A percentile compares a stretch with the other conserved stretches of the same genome.
phyloP scores from a whole-genome alignment of 139 green algal genomes.

The Mychonastes homosphaera region DNA sequence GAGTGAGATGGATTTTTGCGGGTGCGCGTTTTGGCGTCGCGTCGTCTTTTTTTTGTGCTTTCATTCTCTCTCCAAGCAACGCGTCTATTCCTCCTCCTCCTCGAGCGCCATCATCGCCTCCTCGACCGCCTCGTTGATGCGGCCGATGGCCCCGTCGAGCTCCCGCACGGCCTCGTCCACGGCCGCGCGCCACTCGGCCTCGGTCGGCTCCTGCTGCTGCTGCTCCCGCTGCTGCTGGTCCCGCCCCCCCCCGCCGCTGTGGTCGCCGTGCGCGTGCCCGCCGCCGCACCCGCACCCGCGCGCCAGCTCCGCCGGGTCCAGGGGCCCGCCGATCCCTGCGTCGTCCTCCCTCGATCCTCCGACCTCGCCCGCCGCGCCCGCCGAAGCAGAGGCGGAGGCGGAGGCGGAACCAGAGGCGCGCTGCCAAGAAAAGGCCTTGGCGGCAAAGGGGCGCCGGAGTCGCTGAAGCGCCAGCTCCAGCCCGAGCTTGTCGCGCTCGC shows the following conservation, averaged over 20 bases:
- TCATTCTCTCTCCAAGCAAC: neutral
- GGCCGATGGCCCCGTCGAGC: too few species aligned
- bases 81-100: neutral
- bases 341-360: neutral
- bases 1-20: too few species aligned
- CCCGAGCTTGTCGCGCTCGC: conserved; percentile 41
- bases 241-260: neutral
- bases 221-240: neutral
- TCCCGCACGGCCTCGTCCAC: conserved; percentile 9
- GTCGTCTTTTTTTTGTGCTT: neutral
- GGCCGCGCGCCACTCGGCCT: conserved; percentile 12
- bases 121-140: too few species aligned
- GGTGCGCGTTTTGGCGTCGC: too few species aligned
- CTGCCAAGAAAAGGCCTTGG: neutral
- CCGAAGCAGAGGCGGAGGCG: neutral
- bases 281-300: neutral
- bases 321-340: neutral
- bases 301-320: neutral
- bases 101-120: too few species aligned
- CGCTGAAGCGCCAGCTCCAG: conserved; percentile 31
- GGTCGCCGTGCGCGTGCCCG: too few species aligned
- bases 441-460: neutral
- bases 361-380: neutral
- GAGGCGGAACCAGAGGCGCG: neutral
- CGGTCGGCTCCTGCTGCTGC: conserved; percentile 8